Evolutionary conservation across 352 stramenopile genomes (phyloP).

Genomic region (Blastocystis sp.): DNA sequence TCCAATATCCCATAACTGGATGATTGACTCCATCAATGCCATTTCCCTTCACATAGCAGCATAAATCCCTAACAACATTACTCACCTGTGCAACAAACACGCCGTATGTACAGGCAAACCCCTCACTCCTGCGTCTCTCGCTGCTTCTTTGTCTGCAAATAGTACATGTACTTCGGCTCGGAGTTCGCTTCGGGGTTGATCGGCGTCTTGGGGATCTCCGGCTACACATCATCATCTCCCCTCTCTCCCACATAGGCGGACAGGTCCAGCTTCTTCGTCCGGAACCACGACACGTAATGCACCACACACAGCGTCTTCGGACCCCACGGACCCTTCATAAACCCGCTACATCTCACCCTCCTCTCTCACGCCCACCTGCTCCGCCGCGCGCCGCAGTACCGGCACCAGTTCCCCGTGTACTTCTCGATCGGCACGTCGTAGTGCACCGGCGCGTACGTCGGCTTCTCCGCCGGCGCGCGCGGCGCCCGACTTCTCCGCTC

Average conservation of each 20-base stretch:
- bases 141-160: constrained; percentile 56
- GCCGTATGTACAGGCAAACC: neutral
- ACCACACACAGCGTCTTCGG: constrained; percentile 68
- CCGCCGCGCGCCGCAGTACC: constrained; percentile 61
- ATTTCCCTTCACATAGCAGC: neutral
- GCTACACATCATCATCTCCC: constrained; percentile 20
- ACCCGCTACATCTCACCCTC: constrained; percentile 32
- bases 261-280: constrained; percentile 59
- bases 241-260: constrained; percentile 47
- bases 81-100: neutral
- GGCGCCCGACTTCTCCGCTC: neutral
- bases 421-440: constrained; percentile 56
- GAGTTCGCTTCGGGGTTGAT: constrained; percentile 67
- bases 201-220: constrained; percentile 42
- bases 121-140: neutral
- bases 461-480: constrained; percentile 37
- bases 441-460: constrained; percentile 37
- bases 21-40: neutral
- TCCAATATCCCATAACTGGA: no score
- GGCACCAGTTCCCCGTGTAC: constrained; percentile 68
- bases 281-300: constrained; percentile 65
- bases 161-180: constrained; percentile 66
- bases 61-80: neutral
- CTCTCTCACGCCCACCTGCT: constrained; percentile 9
- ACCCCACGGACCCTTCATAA: constrained; percentile 68